A percentile compares a stretch with the other conserved stretches of the same genome.
phyloP scores from a whole-genome alignment of 2,329 filamentous ascomycete species.

The Triangularia setosa region DNA sequence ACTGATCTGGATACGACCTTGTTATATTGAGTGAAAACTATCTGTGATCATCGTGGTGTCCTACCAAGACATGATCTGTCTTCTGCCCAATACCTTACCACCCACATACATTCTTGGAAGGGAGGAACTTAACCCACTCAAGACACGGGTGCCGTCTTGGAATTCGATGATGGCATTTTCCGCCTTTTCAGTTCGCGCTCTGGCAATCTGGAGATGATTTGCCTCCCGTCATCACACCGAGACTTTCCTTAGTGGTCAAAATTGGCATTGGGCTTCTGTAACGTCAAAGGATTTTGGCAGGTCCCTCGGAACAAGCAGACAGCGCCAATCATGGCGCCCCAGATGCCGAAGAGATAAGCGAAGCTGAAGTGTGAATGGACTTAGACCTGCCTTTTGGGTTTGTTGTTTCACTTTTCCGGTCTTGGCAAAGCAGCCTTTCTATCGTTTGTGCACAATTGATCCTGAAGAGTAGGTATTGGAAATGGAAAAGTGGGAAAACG shows the following conservation, averaged over 20 bases:
- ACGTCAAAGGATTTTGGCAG: neutral
- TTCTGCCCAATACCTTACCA: neutral
- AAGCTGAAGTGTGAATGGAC: neutral
- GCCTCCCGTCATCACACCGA: neutral
- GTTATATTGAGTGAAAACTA: neutral
- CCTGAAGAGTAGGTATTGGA: too few relatives aligned
- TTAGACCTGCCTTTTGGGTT: neutral
- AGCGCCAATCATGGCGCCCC: neutral
- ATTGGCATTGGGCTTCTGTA: too few relatives aligned
- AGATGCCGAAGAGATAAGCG: neutral
- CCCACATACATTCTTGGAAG: neutral
- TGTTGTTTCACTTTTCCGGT: neutral
- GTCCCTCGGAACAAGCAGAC: neutral
- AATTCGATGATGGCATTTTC: neutral
- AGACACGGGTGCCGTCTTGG: neutral
- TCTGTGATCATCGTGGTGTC: neutral
- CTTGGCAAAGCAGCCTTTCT: neutral
- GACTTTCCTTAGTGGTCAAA: neutral
- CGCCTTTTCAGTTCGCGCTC: neutral
- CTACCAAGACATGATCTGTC: neutral
- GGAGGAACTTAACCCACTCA: neutral
- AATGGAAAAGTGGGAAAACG: too few relatives aligned
- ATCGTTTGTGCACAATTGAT: too few relatives aligned
- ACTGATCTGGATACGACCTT: neutral
- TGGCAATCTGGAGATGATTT: neutral